Evolutionary conservation across 1,284 basidiomycete genomes (phyloP).

Genomic region (Violaceomyces palustris): DNA sequence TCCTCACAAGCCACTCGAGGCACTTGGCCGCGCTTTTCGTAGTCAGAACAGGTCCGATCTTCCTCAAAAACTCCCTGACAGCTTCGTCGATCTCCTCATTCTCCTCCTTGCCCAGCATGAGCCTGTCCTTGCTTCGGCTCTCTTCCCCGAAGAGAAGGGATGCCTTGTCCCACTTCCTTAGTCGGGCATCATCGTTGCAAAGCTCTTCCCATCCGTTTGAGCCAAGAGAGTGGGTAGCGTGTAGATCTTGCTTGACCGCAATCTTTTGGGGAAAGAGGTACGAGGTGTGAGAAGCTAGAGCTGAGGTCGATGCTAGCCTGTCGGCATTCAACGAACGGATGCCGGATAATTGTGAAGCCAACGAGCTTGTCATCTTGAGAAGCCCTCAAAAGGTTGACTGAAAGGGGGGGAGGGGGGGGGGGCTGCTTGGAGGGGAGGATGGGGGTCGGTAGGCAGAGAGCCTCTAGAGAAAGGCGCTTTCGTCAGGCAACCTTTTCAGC

Average conservation of each 20-base stretch:
- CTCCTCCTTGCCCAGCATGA: slow-evolving; percentile 67
- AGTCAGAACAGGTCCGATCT: slow-evolving; percentile 74
- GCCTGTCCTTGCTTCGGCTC: slow-evolving; percentile 72
- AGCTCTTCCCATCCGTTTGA: slow-evolving; percentile 72
- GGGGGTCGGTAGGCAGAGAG: too few relatives aligned
- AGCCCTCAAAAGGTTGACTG: too few relatives aligned
- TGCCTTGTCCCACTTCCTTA: slow-evolving; percentile 55
- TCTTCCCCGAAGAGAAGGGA: slow-evolving; percentile 75
- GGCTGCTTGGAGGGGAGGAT: too few relatives aligned
- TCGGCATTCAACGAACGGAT: slow-evolving; percentile 74
- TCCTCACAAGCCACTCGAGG: slow-evolving; percentile 91
- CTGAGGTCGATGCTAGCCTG: slow-evolving; percentile 63
- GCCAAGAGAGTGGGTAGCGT: slow-evolving; percentile 78
- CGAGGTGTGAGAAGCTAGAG: slow-evolving; percentile 61
- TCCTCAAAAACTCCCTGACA: slow-evolving; percentile 65
- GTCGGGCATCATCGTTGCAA: slow-evolving; percentile 44
- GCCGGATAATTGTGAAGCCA: slow-evolving; percentile 76
- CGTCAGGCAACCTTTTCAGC: too few relatives aligned
- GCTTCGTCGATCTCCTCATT: slow-evolving; percentile 62
- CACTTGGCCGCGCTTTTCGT: slow-evolving; percentile 77
- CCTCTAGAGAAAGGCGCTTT: too few relatives aligned
- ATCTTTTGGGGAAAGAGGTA: slow-evolving; percentile 67
- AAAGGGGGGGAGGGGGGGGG: too few relatives aligned
- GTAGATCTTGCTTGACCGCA: slow-evolving; percentile 58
- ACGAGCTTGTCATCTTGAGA: slow-evolving; percentile 64